Percentiles rank a stretch among this genome's conserved stretches.
Conservation (phyloP, 1,284 basidiomycete species). For the Cryptococcus hybrid region DNA sequence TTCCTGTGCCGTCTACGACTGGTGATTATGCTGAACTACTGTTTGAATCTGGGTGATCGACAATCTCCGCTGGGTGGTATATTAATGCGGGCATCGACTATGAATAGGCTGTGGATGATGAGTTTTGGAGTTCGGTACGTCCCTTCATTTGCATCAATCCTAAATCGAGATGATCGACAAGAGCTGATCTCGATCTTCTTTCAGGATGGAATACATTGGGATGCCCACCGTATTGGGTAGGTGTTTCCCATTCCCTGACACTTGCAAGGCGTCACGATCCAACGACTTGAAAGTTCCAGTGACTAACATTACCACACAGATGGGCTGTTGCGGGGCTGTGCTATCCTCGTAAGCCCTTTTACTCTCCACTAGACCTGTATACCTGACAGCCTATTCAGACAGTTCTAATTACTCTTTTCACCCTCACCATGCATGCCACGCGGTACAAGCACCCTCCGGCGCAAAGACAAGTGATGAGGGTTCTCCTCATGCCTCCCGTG, state of each 20-base stretch:
- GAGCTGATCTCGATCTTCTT: not conserved
- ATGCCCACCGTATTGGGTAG: constrained; percentile 28
- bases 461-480: constrained; percentile 45
- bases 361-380: not conserved
- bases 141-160: no score
- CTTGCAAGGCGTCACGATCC: not conserved
- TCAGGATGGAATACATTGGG: constrained; percentile 31
- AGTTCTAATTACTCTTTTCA: constrained; percentile 34
- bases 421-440: constrained; percentile 36
- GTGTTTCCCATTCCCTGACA: not conserved
- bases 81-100: no score
- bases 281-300: not conserved
- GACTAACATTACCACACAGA: constrained; percentile 2
- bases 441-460: constrained; percentile 40
- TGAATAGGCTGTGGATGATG: constrained; percentile 10
- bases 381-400: constrained; percentile 19
- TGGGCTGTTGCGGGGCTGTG: constrained; percentile 28
- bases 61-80: no score
- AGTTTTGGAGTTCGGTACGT: constrained; percentile 15
- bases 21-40: no score
- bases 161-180: not conserved
- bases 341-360: not conserved
- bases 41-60: no score
- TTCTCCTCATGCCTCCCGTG: constrained; percentile 47
- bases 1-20: no score